Conservation (phyloP, 352 stramenopile species). For the Globisporangium spinosum region DNA sequence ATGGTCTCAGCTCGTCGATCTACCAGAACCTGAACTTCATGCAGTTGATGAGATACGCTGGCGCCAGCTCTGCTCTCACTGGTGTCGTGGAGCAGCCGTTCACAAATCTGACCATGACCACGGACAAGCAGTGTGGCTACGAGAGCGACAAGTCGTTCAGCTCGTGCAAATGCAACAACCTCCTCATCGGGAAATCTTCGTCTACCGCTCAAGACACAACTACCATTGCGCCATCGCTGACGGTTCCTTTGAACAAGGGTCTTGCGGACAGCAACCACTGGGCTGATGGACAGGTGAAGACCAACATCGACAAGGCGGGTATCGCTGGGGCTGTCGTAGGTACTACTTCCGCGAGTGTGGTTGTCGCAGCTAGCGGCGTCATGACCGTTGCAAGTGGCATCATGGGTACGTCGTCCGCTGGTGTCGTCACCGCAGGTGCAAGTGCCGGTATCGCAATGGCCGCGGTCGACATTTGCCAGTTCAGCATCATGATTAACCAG, state of each 20-base stretch:
- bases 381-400: conserved; percentile 63
- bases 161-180: conserved; percentile 57
- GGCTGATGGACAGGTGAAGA: conserved; percentile 52
- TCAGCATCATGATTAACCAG: conserved; percentile 81
- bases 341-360: conserved; percentile 54
- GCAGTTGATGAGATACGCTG: conserved; percentile 45
- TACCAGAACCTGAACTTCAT: conserved; percentile 72
- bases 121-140: conserved; percentile 54
- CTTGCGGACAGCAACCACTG: conserved; percentile 64
- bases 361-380: conserved; percentile 49
- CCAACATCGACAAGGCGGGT: conserved; percentile 61
- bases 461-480: conserved; percentile 75
- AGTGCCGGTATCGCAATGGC: conserved; percentile 68
- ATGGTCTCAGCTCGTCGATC: conserved; percentile 64
- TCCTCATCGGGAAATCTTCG: conserved; percentile 20
- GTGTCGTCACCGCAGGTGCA: conserved; percentile 57
- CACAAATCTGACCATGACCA: conserved; percentile 53
- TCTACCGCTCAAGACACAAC: conserved; percentile 19
- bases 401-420: conserved; percentile 48
- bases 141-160: conserved; percentile 49
- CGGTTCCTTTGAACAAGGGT: conserved; percentile 52
- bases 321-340: conserved; percentile 53
- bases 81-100: conserved; percentile 39
- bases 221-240: conserved; percentile 21
- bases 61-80: conserved; percentile 27